Evolutionary conservation across 768 basidiomycete genomes (phyloP).

Genomic region (Suillus brevipes): DNA sequence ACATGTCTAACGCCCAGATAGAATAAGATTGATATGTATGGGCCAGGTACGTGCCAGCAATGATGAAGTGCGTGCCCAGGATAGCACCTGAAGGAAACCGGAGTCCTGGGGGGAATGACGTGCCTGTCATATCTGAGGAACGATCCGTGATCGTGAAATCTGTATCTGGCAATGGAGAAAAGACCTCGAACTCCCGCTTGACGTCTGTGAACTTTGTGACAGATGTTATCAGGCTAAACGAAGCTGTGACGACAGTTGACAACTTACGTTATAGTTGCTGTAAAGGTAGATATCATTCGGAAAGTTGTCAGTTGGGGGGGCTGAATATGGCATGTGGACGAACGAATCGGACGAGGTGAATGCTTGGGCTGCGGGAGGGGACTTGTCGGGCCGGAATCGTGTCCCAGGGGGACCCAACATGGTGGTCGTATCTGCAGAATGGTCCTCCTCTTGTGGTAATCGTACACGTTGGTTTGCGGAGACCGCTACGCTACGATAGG

Average conservation of each 20-base stretch:
- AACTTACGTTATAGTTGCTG: conserved; percentile 90
- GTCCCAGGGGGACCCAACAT: conserved; percentile 55
- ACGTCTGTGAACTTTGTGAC: conserved; percentile 82
- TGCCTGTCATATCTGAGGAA: conserved; percentile 77
- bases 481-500: conserved; percentile 92
- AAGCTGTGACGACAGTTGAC: conserved; percentile 4
- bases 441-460: conserved; percentile 60
- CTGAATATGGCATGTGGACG: conserved; percentile 75
- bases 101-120: conserved; percentile 87
- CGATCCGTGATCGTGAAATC: conserved; percentile 81
- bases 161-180: conserved; percentile 75
- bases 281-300: conserved; percentile 90
- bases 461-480: conserved; percentile 70
- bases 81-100: conserved; percentile 96
- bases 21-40: conserved; percentile 94
- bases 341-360: conserved; percentile 60
- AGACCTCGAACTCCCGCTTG: conserved; percentile 90
- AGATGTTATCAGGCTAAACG: conserved; percentile 14
- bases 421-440: conserved; percentile 39
- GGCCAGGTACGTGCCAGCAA: conserved; percentile 94
- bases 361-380: conserved; percentile 42
- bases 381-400: conserved; percentile 55
- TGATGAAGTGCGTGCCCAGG: conserved; percentile 86
- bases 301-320: conserved; percentile 66
- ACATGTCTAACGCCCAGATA: conserved; percentile 92